Evolutionary conservation across 805 yeast species (phyloP).

Genomic region (Metschnikowia reukaufii): DNA sequence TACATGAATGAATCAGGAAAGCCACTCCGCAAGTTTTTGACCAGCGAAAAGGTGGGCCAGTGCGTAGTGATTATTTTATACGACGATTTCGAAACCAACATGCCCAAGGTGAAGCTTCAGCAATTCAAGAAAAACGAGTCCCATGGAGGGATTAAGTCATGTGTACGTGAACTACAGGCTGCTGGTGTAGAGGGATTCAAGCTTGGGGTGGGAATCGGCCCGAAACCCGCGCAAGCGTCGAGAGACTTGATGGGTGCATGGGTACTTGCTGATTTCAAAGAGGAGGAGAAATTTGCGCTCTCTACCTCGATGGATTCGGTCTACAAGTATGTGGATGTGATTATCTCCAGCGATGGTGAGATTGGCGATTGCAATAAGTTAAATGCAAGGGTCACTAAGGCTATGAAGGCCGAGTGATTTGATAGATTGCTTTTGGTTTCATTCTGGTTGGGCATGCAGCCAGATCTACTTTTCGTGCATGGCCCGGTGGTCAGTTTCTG

Average conservation of each 20-base stretch:
- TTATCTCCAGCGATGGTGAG: slow-evolving; percentile 24
- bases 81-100: slow-evolving; percentile 40
- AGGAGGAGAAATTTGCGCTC: slow-evolving; percentile 24
- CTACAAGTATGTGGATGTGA: slow-evolving; percentile 23
- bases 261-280: slow-evolving; percentile 39
- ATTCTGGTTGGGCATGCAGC: no score
- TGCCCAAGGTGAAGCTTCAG: slow-evolving; percentile 32
- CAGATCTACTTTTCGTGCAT: neutral
- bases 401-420: slow-evolving; percentile 7
- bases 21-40: slow-evolving; percentile 28
- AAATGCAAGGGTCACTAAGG: slow-evolving; percentile 22
- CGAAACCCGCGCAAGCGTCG: slow-evolving; percentile 37
- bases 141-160: slow-evolving; percentile 39
- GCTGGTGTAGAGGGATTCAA: slow-evolving; percentile 22
- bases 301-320: slow-evolving; percentile 17
- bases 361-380: slow-evolving; percentile 29
- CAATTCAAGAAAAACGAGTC: slow-evolving; percentile 37
- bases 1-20: slow-evolving; percentile 43
- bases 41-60: slow-evolving; percentile 19
- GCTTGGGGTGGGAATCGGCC: slow-evolving; percentile 44
- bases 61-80: slow-evolving; percentile 28
- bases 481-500: slow-evolving; percentile 1
- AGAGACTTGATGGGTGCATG: slow-evolving; percentile 38
- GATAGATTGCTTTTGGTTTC: no score
- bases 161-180: slow-evolving; percentile 16